Base-by-base conservation (phyloP, 225 moss, liverwort and hornwort species). In the Asterella californica region DNA sequence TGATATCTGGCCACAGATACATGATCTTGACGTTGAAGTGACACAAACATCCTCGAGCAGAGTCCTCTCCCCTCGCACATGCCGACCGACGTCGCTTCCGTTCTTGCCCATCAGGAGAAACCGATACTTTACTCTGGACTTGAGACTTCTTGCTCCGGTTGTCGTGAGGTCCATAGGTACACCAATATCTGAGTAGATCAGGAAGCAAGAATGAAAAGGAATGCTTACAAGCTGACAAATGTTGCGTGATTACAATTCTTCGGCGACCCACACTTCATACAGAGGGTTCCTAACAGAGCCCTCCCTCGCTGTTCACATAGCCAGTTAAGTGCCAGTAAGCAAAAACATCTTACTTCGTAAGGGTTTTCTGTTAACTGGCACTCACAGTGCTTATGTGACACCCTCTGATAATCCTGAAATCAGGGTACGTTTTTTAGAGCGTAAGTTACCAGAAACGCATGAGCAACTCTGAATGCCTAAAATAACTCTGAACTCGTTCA, bases 21-120 rank as follows among this genome's bases (percentile, higher is more conserved):
- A 87, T 87, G 27, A 87, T 84, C 74, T 87, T 87, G 27, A 87
- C 87, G 33, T 87, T 87, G 82, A 87, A 87, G 78, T 87, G 87
- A 70, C 87, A 87, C 63, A 82, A 67, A 61, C 87, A 87, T 78
- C 87, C 87, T 82, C 87, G 79, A 6, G 87, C 87, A 78, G 87
- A 87, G 54, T 87, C 87, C 53, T 87, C 87, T 50, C 87, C 87
- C 77, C 84, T 87, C 33, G 87, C 87, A 72, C 87, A 87, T 33
- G 87, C 87, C 61, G 87, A 87, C 54, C 84, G 77, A 6, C 87
- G 84, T 9, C 87, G 87, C 75, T 78, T 87, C 5, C 87, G 84
- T 68, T 87, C 84, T 74, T 80, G 84, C 10, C 84, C 87, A 78
- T 84, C 87, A 47, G 79, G 55, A 70, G 84, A 82, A 30, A 81